phyloP scores from a whole-genome alignment of 202 grass and related monocot species.

The Setaria viridis region DNA sequence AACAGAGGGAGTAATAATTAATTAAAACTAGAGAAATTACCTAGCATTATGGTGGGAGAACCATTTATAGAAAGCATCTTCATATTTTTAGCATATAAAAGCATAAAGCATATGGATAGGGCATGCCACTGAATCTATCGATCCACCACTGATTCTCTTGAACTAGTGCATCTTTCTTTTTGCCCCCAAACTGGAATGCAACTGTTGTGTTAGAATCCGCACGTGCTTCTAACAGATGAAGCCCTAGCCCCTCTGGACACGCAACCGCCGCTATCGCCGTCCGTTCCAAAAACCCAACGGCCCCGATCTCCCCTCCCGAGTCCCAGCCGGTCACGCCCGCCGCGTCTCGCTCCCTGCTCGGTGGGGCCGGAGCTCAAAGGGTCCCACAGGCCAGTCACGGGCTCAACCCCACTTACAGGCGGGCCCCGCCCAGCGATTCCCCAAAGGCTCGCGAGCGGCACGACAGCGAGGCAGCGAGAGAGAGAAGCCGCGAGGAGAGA shows the following conservation, averaged over 20 bases:
- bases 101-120: too few relatives aligned
- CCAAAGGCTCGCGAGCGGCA: constrained; percentile 43
- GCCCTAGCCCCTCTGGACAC: constrained; percentile 34
- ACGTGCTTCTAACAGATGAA: constrained; percentile 26
- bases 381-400: constrained; percentile 28
- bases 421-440: constrained; percentile 25
- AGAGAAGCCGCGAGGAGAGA: constrained; percentile 38
- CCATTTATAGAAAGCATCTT: too few relatives aligned
- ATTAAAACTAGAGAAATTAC: too few relatives aligned
- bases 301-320: constrained; percentile 19
- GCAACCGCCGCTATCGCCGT: constrained; percentile 29
- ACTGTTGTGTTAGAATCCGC: not conserved
- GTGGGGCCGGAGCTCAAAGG: fast-evolving
- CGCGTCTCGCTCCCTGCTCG: not conserved
- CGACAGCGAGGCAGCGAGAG: constrained; percentile 36
- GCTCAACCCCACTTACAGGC: constrained; percentile 16
- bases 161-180: not conserved
- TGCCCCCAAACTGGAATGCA: not conserved
- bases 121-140: not conserved
- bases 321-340: not conserved
- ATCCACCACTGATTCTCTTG: not conserved
- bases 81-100: too few relatives aligned
- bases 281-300: constrained; percentile 51
- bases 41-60: too few relatives aligned
- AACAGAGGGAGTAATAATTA: too few relatives aligned